These are phyloP conservation scores for Penicillium cinerascens DNA, from an alignment of 495 filamentous ascomycete species.

Conservation along the genomic window DNA sequence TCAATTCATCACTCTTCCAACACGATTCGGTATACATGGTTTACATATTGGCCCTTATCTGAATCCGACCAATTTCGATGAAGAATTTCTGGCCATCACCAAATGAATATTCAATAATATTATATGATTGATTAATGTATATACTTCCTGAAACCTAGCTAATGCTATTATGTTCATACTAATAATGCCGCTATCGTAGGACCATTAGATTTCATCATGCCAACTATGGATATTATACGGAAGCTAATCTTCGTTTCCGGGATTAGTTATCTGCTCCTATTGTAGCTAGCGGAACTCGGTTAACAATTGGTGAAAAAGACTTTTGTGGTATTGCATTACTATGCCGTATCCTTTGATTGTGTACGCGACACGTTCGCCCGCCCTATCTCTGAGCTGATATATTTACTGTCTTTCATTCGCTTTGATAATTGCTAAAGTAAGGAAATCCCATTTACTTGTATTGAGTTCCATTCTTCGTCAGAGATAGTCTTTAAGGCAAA, in stretches of 20 bases:
- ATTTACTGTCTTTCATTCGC: neutral
- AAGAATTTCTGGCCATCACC: too few relatives aligned
- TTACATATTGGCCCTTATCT: too few relatives aligned
- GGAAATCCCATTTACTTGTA: neutral
- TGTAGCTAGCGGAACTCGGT: neutral
- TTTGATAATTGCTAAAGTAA: slow-evolving; percentile 2
- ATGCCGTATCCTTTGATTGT: slow-evolving; percentile 2
- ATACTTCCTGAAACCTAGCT: neutral
- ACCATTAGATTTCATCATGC: neutral
- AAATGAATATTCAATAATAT: neutral
- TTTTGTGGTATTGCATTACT: neutral
- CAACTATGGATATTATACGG: too few relatives aligned
- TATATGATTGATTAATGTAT: neutral
- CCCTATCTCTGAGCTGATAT: neutral
- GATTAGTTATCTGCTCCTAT: neutral
- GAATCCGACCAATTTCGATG: too few relatives aligned
- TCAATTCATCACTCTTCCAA: too few relatives aligned
- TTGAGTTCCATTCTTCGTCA: neutral
- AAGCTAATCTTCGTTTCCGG: neutral
- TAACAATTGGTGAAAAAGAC: neutral
- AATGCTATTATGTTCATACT: neutral
- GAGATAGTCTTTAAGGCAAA: neutral
- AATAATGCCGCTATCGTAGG: neutral
- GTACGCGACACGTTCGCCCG: neutral
- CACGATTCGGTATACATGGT: too few relatives aligned